These are phyloP conservation scores for Iris macrosiphon DNA, from an alignment of 106 monocot genomes.

Conservation along the genomic window DNA sequence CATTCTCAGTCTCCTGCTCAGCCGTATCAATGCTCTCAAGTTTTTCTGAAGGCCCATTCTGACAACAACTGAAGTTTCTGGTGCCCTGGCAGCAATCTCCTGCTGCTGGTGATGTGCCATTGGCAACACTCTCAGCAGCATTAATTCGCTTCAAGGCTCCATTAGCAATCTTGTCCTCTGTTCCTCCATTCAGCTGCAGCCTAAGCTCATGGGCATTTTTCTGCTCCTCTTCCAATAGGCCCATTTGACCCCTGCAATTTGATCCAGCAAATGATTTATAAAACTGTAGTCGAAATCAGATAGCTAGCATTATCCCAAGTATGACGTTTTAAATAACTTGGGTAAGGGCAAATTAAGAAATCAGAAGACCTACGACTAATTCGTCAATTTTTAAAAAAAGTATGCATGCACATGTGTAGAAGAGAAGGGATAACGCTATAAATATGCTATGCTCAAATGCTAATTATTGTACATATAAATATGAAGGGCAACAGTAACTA, in stretches of 20 bases:
- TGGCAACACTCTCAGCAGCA: not conserved
- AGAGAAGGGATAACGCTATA: too few species aligned
- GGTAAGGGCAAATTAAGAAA: too few species aligned
- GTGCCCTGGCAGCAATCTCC: conserved; percentile 44
- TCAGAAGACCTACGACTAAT: too few species aligned
- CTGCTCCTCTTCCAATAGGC: conserved; percentile 48
- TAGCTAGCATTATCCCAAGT: not conserved
- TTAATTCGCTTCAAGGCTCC: not conserved
- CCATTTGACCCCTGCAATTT: conserved; percentile 58
- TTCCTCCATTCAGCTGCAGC: conserved; percentile 5
- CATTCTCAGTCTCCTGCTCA: conserved; percentile 2
- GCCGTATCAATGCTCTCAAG: conserved; percentile 11
- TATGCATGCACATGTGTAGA: too few species aligned
- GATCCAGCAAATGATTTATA: not conserved
- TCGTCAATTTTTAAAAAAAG: too few species aligned
- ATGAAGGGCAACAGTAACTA: too few species aligned
- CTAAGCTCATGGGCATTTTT: conserved; percentile 17
- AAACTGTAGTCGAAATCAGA: not conserved
- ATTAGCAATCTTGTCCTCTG: conserved; percentile 1
- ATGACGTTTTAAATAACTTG: not conserved
- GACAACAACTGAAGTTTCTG: conserved; percentile 40
- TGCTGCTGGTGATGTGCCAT: not conserved
- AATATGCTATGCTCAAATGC: too few species aligned
- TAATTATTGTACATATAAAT: too few species aligned
- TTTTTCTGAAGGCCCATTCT: conserved; percentile 12